Base-by-base conservation (phyloP, 2,329 filamentous ascomycete species). In the Pseudocercospora vitis region DNA sequence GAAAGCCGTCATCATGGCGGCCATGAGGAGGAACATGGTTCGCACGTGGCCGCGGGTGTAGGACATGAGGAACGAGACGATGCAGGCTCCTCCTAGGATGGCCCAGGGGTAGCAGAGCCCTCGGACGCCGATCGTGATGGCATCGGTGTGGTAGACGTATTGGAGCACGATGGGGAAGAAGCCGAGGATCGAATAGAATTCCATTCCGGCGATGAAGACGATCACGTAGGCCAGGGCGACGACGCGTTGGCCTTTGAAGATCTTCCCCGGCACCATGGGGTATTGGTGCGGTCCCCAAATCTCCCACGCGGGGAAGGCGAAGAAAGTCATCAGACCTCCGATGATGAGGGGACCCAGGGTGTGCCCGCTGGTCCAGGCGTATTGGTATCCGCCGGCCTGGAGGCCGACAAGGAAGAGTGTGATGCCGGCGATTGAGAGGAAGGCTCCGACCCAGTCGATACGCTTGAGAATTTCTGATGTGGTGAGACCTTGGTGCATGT, bases 81-180 rank as follows among this genome's bases (percentile, higher is more conserved):
- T 73, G 50, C 78, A 78, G 14, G 83, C 83, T 9, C 85, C 85
- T 26, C 70, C 71, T 23, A 87, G 73, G 59, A 87, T 84, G 16
- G 78, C 78, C 56, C 85, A 81, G 2, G 81, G 83, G 57, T 87
- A 77, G 3, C 84, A 83, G 7, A 87, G 68, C 39, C 81, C 81
- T 51, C 84, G 78, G 52, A 87, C 69, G 12, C 85, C 85, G 51
- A 87, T 78, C 16, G 75, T 77, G 16, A 84, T 69, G 1, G 83
- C 82, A 56, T 85, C 81, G 58, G 86, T 81, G 48, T 81, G 80
- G 63, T 84, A 86, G 4, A 85, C 78, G 57, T 84, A 84, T 69
- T 81, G 83, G 0, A 81, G 76, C 65, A 85, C 78, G 0, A 80
- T 81, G 7, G 81, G 81, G 81, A 82, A 86, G 64, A 85, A 82